A percentile compares a stretch with the other conserved stretches of the same genome.
phyloP scores from a whole-genome alignment of 768 basidiomycete species.

The Amanita brunnescens region DNA sequence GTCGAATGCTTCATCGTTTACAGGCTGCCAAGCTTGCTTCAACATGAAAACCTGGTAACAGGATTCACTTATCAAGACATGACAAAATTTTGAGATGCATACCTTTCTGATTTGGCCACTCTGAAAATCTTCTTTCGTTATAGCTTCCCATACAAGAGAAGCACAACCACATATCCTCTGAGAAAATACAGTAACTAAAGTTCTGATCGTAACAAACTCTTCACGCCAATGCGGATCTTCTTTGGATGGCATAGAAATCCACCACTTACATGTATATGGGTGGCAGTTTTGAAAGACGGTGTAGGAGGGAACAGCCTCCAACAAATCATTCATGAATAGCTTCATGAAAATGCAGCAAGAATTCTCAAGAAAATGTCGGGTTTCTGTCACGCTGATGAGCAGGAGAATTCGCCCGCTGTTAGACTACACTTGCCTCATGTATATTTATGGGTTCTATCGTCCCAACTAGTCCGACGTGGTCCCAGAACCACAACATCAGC shows the following conservation, averaged over 20 bases:
- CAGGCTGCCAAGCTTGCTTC: background rate
- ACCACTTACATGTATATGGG: background rate
- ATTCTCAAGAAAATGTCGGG: background rate
- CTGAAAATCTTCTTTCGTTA: background rate
- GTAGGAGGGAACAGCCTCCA: background rate
- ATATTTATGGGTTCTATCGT: slow-evolving; percentile 9
- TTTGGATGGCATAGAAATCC: background rate
- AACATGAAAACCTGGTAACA: background rate
- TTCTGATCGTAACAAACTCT: background rate
- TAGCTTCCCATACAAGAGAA: background rate
- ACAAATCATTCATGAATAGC: background rate
- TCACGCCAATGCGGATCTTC: background rate
- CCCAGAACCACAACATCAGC: slow-evolving; percentile 4
- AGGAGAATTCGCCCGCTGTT: too few relatives aligned
- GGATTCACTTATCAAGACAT: too few relatives aligned
- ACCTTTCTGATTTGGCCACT: background rate
- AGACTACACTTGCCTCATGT: background rate
- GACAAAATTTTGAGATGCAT: background rate
- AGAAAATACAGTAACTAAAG: background rate
- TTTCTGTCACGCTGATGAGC: background rate
- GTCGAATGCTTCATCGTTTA: background rate
- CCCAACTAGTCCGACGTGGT: slow-evolving; percentile 8
- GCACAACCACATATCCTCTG: background rate
- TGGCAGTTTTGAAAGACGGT: background rate
- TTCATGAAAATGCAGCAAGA: background rate